phyloP scores from a whole-genome alignment of 2,329 filamentous ascomycete genomes.

The Periconia macrospinosa region DNA sequence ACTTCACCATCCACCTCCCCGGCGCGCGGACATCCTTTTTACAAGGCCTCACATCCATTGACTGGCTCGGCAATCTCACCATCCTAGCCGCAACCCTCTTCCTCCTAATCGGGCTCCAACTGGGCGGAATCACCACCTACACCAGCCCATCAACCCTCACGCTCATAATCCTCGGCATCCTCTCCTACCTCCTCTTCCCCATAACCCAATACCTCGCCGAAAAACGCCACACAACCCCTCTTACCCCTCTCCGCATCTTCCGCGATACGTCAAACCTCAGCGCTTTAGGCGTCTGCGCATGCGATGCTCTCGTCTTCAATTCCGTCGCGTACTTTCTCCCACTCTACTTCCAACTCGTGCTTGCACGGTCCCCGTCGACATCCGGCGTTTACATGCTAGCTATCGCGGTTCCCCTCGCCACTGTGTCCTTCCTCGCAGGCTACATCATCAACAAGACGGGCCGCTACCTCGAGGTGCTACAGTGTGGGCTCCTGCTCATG shows the following conservation, averaged over 20 bases:
- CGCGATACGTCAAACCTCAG: slow-evolving; percentile 58
- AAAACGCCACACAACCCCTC: slow-evolving; percentile 63
- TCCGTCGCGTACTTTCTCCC: slow-evolving; percentile 71
- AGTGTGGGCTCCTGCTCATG: slow-evolving; percentile 33
- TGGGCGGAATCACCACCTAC: slow-evolving; percentile 55
- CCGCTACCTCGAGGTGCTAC: slow-evolving; percentile 43
- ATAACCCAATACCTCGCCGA: slow-evolving; percentile 64
- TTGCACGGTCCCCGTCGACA: slow-evolving; percentile 59
- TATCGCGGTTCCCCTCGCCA: slow-evolving; percentile 51
- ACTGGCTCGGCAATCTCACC: slow-evolving; percentile 56
- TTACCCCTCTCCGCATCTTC: slow-evolving; percentile 74
- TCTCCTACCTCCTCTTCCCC: slow-evolving; percentile 55
- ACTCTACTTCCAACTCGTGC: slow-evolving; percentile 72
- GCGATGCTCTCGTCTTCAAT: slow-evolving; percentile 63
- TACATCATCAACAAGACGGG: slow-evolving; percentile 52
- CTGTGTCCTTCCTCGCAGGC: slow-evolving; percentile 50
- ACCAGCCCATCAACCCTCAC: slow-evolving; percentile 53
- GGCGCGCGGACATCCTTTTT: slow-evolving; percentile 53
- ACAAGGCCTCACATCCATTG: slow-evolving; percentile 53
- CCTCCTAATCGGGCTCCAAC: slow-evolving; percentile 56
- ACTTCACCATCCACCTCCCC: slow-evolving; percentile 57
- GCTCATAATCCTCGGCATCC: slow-evolving; percentile 52
- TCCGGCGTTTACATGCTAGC: slow-evolving; percentile 65
- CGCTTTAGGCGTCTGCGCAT: slow-evolving; percentile 53
- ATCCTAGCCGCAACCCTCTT: slow-evolving; percentile 53